phyloP scores from a whole-genome alignment of 1,139 yeast genomes.

The Diutina scorzettiae region DNA sequence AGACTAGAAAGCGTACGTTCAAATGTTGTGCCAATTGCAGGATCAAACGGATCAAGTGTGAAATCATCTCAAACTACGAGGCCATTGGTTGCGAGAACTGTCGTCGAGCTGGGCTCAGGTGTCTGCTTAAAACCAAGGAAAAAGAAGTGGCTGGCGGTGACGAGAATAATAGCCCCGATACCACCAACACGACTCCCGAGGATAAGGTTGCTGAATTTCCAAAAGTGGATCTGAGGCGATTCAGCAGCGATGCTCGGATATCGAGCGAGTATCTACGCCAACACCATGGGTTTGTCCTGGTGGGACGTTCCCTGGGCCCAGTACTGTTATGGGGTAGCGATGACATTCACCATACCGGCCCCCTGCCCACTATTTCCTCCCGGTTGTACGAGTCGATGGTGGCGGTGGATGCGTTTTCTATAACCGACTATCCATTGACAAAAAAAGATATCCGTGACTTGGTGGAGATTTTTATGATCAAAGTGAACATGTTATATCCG shows the following conservation, averaged over 20 bases:
- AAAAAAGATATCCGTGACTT: conserved; percentile 16
- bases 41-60: conserved; percentile 27
- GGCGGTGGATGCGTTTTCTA: conserved; percentile 22
- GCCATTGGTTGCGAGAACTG: conserved; percentile 28
- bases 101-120: conserved; percentile 10
- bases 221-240: not conserved
- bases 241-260: not conserved
- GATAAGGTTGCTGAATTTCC: not conserved
- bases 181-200: not conserved
- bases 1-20: conserved; percentile 40
- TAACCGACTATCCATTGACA: conserved; percentile 16
- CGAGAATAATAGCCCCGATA: not conserved
- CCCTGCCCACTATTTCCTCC: not conserved
- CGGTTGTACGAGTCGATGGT: conserved; percentile 8
- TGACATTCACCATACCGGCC: not conserved
- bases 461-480: conserved; percentile 19
- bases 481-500: conserved; percentile 24
- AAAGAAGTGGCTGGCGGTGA: too few species aligned
- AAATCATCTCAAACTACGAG: conserved; percentile 24
- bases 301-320: not conserved
- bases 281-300: not conserved
- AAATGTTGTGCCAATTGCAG: conserved; percentile 43
- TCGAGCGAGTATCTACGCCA: not conserved
- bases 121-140: conserved; percentile 8
- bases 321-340: not conserved